phyloP scores from a whole-genome alignment of 2,329 filamentous ascomycete species.

The Dactylellina leptospora region DNA sequence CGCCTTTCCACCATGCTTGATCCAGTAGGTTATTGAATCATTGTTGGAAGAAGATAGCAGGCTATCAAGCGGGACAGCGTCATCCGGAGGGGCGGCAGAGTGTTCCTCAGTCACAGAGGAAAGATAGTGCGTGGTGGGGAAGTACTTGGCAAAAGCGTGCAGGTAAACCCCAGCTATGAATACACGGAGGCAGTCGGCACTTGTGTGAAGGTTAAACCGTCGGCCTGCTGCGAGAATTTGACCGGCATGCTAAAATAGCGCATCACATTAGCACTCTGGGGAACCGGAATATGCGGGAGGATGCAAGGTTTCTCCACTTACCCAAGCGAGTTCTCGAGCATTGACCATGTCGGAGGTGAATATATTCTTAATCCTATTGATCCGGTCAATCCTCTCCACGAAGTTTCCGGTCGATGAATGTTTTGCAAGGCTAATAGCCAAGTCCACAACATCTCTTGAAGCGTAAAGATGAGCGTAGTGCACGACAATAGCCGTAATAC shows the following conservation, averaged over 20 bases:
- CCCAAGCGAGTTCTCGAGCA: constrained; percentile 56
- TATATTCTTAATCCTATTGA: constrained; percentile 54
- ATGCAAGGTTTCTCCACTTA: constrained; percentile 28
- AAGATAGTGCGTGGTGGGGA: constrained; percentile 44
- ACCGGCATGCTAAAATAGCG: constrained; percentile 54
- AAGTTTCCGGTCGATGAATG: constrained; percentile 31
- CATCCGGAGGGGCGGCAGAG: constrained; percentile 49
- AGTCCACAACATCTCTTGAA: constrained; percentile 44
- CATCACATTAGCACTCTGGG: constrained; percentile 30
- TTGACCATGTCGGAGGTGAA: constrained; percentile 56
- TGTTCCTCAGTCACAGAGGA: constrained; percentile 43
- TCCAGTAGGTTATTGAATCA: constrained; percentile 55
- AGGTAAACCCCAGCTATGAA: constrained; percentile 57
- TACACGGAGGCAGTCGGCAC: constrained; percentile 56
- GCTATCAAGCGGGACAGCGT: constrained; percentile 55
- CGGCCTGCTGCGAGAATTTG: constrained; percentile 57
- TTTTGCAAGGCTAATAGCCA: constrained; percentile 41
- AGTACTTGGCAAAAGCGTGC: constrained; percentile 56
- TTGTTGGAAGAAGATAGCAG: constrained; percentile 20
- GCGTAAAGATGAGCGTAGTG: constrained; percentile 57
- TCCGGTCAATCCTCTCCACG: constrained; percentile 54
- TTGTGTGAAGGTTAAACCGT: constrained; percentile 56
- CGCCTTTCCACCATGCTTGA: constrained; percentile 56
- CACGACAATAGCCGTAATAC: constrained; percentile 56
- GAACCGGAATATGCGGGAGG: constrained; percentile 16